Percentiles rank a stretch among this genome's conserved stretches.
These are phyloP conservation scores for Letharia columbiana DNA, from an alignment of 495 filamentous ascomycete species.

Conservation along the genomic window DNA sequence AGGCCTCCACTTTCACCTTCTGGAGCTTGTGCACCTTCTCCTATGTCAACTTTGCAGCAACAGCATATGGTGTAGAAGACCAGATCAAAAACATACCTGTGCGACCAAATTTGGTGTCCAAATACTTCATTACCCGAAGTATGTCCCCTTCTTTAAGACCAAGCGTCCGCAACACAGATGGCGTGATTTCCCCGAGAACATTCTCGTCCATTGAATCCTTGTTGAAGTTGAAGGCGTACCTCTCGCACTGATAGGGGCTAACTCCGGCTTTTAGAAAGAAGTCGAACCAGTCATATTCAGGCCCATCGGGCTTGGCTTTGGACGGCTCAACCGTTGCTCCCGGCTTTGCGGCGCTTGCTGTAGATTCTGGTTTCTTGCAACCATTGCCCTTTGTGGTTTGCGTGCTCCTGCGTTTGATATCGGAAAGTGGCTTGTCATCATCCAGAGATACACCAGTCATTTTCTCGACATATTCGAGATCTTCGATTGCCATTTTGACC, in stretches of 20 bases:
- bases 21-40: slow-evolving; percentile 16
- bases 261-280: slow-evolving; percentile 93
- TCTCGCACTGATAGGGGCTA: slow-evolving; percentile 81
- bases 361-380: slow-evolving; percentile 26
- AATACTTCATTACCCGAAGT: slow-evolving; percentile 79
- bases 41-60: neutral
- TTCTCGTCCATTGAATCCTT: slow-evolving; percentile 94
- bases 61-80: neutral
- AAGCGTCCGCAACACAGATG: slow-evolving; percentile 69
- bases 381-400: slow-evolving; percentile 21
- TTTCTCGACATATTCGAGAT: slow-evolving; percentile 89
- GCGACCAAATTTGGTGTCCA: slow-evolving; percentile 75
- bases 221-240: slow-evolving; percentile 80
- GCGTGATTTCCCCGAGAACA: slow-evolving; percentile 76
- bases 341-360: slow-evolving; percentile 31
- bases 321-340: slow-evolving; percentile 47
- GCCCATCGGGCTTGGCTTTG: slow-evolving; percentile 38
- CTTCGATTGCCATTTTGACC: slow-evolving; percentile 86
- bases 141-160: slow-evolving; percentile 95
- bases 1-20: slow-evolving; percentile 56
- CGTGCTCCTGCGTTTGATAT: slow-evolving; percentile 49
- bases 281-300: slow-evolving; percentile 96
- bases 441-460: slow-evolving; percentile 81
- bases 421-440: slow-evolving; percentile 89
- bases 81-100: slow-evolving; percentile 40